Conservation (phyloP, 441 rosid species). For the Brassica hybrid region DNA sequence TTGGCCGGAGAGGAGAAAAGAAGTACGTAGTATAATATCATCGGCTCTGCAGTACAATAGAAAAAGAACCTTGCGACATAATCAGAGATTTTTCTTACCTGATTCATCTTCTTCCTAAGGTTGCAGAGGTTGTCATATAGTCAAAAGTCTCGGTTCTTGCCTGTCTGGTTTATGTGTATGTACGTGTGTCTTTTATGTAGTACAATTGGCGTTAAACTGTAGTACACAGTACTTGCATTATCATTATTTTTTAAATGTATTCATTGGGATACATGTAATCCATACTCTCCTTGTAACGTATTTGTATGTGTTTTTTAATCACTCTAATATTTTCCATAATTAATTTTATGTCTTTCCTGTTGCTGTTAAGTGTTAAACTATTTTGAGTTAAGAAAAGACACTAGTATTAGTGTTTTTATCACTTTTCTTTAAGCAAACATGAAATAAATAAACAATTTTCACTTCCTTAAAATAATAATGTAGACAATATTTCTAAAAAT, state of each 20-base stretch:
- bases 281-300: constrained; percentile 7
- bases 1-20: constrained; percentile 12
- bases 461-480: too few relatives aligned
- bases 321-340: not conserved
- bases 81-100: constrained; percentile 17
- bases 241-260: not conserved
- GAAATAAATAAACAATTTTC: too few relatives aligned
- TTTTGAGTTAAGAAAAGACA: not conserved
- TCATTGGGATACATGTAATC: constrained; percentile 8
- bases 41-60: constrained; percentile 14
- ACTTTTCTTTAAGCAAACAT: not conserved
- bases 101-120: constrained; percentile 21
- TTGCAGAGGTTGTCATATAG: constrained; percentile 9
- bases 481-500: not conserved
- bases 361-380: not conserved
- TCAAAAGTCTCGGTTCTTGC: not conserved
- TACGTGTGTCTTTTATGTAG: constrained; percentile 24
- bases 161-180: constrained; percentile 5
- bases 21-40: constrained; percentile 12
- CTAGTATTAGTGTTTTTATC: not conserved
- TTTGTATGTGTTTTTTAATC: not conserved
- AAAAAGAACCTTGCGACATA: not conserved
- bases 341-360: too few relatives aligned
- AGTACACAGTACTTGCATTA: constrained; percentile 39
- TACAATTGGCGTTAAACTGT: constrained; percentile 40